Evolutionary conservation across 495 filamentous ascomycete genomes (phyloP), one percentile per base, ranked within the genome.

Genomic region (Penicillium macrosclerotiorum): DNA sequence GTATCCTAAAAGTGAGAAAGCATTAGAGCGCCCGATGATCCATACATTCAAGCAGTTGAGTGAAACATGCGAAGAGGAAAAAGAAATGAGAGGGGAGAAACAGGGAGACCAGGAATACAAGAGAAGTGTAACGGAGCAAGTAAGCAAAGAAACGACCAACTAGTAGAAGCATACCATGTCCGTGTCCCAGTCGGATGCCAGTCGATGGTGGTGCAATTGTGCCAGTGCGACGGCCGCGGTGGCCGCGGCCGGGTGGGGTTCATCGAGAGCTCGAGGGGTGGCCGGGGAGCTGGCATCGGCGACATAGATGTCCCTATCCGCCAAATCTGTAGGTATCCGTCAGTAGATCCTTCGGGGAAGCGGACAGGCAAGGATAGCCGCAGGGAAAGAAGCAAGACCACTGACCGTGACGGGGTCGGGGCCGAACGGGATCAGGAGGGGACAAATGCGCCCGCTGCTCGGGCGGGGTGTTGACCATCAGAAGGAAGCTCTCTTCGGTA

Each of bases 401-500:
- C 52, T 54, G 18, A 67, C 68, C 71, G 60, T 68, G 64, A 46
- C 60, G 67, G 20, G 69, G 59, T 37, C 60, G 66, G 33, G 59
- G 56, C 25, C 59, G 71, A 51, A 52, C 60, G 36, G 59, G 71
- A 50, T 72, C 74, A 45, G 80, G 80, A 19, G 74, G 82, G n/a
- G 84, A 84, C 2, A 73, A 54, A 42, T 74, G 65, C 22, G 63
- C 62, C 58, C 87, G 82, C 64, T 94, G 86, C 27, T 85, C 86
- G 24, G 88, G 90, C 30, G 89, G 84, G 47, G 89, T 89, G 65
- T 81, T 94, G 64, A 95, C 88, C 90, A 96, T 96, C 62, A 94
- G 76, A 56, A 85, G 75, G 73, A 98, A 96, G 84, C 90, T 96
- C 75, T 97, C 93, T 64, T 96, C 91, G 55, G 93, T 98, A 34